Percentiles rank a stretch among this genome's conserved stretches.
Conservation (phyloP, 352 stramenopile genomes). For the Phytopythium kandeliae region DNA sequence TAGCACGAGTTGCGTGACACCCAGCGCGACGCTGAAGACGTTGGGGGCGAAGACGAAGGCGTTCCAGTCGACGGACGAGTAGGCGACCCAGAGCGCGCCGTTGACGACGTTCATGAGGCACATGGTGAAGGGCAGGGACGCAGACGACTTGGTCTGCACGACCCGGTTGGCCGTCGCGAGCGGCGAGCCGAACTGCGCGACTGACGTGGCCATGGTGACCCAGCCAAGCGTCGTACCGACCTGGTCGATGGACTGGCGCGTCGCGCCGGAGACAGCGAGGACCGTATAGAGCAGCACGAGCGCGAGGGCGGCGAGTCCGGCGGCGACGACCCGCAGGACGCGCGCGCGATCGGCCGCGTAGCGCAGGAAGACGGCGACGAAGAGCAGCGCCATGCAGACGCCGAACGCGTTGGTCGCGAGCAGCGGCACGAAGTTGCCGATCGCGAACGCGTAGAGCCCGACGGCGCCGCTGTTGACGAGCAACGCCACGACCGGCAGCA, state of each 20-base stretch:
- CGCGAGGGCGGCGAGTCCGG: slow-evolving; percentile 1
- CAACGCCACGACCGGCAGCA: slow-evolving; percentile 8
- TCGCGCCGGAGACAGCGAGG: slow-evolving; percentile 4
- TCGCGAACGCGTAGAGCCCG: slow-evolving; percentile 11
- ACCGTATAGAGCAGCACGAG: slow-evolving; percentile 9
- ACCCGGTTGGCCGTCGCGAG: slow-evolving; percentile 18
- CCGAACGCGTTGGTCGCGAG: slow-evolving; percentile 11
- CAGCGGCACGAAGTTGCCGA: slow-evolving; percentile 13
- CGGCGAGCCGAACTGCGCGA: slow-evolving; percentile 22
- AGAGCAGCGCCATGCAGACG: slow-evolving; percentile 3
- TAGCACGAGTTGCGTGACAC: slow-evolving; percentile 17
- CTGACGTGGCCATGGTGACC: slow-evolving; percentile 14
- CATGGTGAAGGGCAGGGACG: slow-evolving; percentile 27
- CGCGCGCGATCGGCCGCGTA: slow-evolving; percentile 11
- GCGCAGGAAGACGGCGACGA: slow-evolving; percentile 9
- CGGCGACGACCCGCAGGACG: slow-evolving; percentile 8
- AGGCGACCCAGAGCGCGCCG: slow-evolving; percentile 25
- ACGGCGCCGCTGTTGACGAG: slow-evolving; percentile 6
- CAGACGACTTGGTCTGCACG: slow-evolving; percentile 15
- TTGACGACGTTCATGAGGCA: slow-evolving; percentile 20
- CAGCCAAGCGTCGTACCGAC: slow-evolving; percentile 13
- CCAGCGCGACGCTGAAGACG: slow-evolving; percentile 10
- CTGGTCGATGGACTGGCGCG: slow-evolving; percentile 5
- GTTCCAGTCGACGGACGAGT: slow-evolving; percentile 18
- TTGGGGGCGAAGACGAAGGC: slow-evolving; percentile 18